These are phyloP conservation scores for Heterobasidion irregulare DNA, from an alignment of 1,284 basidiomycete genomes.

Conservation along the genomic window DNA sequence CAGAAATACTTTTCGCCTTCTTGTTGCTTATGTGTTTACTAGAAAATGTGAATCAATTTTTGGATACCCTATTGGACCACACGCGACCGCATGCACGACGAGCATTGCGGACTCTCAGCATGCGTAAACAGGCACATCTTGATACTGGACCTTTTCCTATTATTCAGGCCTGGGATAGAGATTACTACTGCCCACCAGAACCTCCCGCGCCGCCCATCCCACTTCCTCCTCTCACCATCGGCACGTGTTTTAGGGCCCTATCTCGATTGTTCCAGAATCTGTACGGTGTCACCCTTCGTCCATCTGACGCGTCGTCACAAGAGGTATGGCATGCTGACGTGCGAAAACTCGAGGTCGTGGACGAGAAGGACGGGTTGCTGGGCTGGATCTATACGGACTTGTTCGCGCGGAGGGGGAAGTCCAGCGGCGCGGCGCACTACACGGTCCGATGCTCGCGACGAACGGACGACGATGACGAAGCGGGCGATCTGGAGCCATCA, in stretches of 20 bases:
- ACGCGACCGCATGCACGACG: conserved; percentile 67
- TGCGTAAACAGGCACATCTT: conserved; percentile 68
- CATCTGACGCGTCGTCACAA: conserved; percentile 58
- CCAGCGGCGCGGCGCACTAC: conserved; percentile 92
- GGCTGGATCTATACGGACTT: conserved; percentile 96
- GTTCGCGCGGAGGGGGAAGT: conserved; percentile 81
- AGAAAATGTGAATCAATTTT: conserved; percentile 83
- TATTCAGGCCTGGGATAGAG: conserved; percentile 89
- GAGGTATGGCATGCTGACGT: conserved; percentile 90
- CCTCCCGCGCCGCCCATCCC: conserved; percentile 62
- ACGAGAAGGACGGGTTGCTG: conserved; percentile 78
- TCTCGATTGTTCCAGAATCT: conserved; percentile 78
- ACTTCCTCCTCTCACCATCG: conserved; percentile 70
- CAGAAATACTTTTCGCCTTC: neutral
- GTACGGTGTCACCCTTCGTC: conserved; percentile 82
- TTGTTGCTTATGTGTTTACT: conserved; percentile 4
- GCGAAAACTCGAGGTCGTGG: conserved; percentile 87
- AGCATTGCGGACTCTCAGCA: conserved; percentile 65
- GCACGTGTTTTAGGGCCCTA: conserved; percentile 81
- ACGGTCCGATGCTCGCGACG: conserved; percentile 93
- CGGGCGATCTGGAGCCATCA: conserved; percentile 46
- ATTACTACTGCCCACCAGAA: conserved; percentile 80
- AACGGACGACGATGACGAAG: conserved; percentile 83
- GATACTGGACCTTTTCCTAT: conserved; percentile 44
- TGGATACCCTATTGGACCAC: conserved; percentile 70